A percentile compares a stretch with the other conserved stretches of the same genome.
Conservation (phyloP, 139 green algal genomes). For the Picochlorum sp. region DNA sequence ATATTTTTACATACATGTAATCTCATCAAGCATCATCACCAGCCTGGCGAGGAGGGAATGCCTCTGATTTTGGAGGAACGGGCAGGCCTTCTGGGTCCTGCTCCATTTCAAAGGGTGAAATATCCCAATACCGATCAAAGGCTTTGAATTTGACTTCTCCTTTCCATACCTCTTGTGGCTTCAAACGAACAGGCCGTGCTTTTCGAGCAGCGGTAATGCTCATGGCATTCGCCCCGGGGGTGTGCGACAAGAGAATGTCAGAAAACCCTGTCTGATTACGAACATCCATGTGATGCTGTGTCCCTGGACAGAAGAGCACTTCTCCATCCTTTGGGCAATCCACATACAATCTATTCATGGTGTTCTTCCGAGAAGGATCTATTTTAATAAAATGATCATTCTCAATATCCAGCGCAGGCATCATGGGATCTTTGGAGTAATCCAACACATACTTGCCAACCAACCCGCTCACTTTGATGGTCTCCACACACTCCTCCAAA, state of each 20-base stretch:
- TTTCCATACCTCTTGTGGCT: constrained; percentile 27
- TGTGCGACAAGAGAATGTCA: constrained; percentile 19
- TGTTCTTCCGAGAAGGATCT: constrained; percentile 1
- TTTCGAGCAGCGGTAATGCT: constrained; percentile 11
- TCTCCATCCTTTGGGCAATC: constrained; percentile 13
- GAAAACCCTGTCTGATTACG: constrained; percentile 16
- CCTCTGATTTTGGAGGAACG: not conserved
- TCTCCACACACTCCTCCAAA: constrained; percentile 1
- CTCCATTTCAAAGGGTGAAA: constrained; percentile 32
- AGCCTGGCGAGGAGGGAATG: not conserved
- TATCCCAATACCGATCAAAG: constrained; percentile 31
- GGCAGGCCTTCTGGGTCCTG: constrained; percentile 5
- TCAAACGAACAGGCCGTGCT: constrained; percentile 19
- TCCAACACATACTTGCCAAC: constrained; percentile 30
- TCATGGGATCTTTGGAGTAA: constrained; percentile 8
- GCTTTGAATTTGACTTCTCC: constrained; percentile 28
- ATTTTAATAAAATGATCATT: constrained; percentile 26
- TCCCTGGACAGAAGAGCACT: constrained; percentile 27
- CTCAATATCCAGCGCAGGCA: constrained; percentile 19
- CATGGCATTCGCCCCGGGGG: constrained; percentile 12
- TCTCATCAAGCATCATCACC: not conserved
- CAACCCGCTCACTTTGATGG: constrained; percentile 29
- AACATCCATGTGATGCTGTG: constrained; percentile 17
- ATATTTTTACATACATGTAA: not conserved
- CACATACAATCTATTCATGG: constrained; percentile 16